Percentiles rank a stretch among this genome's conserved stretches.
phyloP scores from a whole-genome alignment of 371 early-diverging fungal species.

The Chytridium lagenaria region DNA sequence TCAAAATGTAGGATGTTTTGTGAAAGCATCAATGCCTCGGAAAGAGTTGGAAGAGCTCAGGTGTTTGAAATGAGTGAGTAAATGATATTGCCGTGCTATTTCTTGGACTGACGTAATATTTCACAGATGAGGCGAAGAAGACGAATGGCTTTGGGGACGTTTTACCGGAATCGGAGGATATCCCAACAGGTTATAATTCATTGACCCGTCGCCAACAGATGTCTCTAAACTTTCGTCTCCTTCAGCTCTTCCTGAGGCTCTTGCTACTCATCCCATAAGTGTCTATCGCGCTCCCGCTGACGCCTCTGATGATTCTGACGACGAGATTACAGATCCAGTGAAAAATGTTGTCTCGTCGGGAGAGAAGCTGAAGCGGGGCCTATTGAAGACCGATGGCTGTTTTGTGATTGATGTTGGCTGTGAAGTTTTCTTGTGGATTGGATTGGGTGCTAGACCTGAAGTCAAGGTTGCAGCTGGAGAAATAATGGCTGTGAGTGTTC shows the following conservation, averaged over 20 bases:
- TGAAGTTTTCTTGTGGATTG: constrained; percentile 59
- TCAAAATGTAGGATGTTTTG: constrained; percentile 48
- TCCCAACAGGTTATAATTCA: not conserved
- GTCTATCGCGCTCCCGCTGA: not conserved
- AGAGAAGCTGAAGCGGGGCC: constrained; percentile 30
- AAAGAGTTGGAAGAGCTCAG: constrained; percentile 45
- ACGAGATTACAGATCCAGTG: constrained; percentile 16
- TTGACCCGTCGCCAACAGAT: not conserved
- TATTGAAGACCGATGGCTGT: constrained; percentile 44
- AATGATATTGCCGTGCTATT: too few species aligned
- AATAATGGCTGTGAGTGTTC: constrained; percentile 48
- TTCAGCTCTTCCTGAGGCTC: not conserved
- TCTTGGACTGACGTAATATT: too few species aligned
- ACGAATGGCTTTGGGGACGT: constrained; percentile 41
- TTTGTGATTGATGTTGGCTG: constrained; percentile 56
- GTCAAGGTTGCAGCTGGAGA: constrained; percentile 42
- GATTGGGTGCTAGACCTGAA: constrained; percentile 34
- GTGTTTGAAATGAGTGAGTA: constrained; percentile 42
- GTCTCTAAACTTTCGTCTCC: not conserved
- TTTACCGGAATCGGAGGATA: constrained; percentile 22
- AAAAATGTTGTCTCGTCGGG: constrained; percentile 24
- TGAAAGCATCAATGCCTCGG: constrained; percentile 44
- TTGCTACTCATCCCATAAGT: not conserved
- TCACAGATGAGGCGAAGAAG: constrained; percentile 42
- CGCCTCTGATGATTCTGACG: constrained; percentile 26